Evolutionary conservation across 805 yeast genomes (phyloP).

Genomic region (Hanseniaspora jakobsenii): DNA sequence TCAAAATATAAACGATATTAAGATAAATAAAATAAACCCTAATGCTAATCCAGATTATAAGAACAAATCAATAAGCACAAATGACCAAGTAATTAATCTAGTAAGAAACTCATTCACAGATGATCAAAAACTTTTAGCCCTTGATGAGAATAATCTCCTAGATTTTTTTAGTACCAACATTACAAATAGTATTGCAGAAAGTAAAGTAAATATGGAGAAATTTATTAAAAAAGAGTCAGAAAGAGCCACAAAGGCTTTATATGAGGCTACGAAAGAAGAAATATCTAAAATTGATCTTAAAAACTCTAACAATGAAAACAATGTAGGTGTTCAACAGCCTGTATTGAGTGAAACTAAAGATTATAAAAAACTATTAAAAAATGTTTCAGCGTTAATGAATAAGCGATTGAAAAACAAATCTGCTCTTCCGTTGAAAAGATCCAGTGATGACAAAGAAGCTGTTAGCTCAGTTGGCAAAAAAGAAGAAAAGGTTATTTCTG

Average conservation of each 20-base stretch:
- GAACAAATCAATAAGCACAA: conserved; percentile 7
- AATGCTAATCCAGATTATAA: too few relatives aligned
- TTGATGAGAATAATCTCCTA: conserved; percentile 5
- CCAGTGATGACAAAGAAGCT: background rate
- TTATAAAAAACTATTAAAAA: conserved; percentile 3
- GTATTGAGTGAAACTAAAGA: conserved; percentile 4
- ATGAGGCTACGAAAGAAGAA: conserved; percentile 12
- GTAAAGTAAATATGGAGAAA: conserved; percentile 33
- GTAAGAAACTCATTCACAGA: conserved; percentile 1
- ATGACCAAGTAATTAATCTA: conserved; percentile 6
- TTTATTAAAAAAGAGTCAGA: conserved; percentile 79
- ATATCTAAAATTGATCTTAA: background rate
- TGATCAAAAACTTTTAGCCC: conserved; percentile 5
- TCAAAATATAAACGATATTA: too few relatives aligned
- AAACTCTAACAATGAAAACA: background rate
- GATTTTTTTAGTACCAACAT: conserved; percentile 7
- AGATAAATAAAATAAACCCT: conserved; percentile 13
- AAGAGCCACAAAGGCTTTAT: conserved; percentile 19
- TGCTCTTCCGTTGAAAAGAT: background rate
- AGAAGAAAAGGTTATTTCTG: background rate
- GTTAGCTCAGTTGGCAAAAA: background rate
- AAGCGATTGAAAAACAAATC: conserved; percentile 6
- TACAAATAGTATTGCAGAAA: conserved; percentile 10
- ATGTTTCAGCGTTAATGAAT: conserved; percentile 2
- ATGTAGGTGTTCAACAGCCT: conserved; percentile 1